phyloP scores from a whole-genome alignment of 495 filamentous ascomycete genomes.

The Chlorociboria aeruginascens region DNA sequence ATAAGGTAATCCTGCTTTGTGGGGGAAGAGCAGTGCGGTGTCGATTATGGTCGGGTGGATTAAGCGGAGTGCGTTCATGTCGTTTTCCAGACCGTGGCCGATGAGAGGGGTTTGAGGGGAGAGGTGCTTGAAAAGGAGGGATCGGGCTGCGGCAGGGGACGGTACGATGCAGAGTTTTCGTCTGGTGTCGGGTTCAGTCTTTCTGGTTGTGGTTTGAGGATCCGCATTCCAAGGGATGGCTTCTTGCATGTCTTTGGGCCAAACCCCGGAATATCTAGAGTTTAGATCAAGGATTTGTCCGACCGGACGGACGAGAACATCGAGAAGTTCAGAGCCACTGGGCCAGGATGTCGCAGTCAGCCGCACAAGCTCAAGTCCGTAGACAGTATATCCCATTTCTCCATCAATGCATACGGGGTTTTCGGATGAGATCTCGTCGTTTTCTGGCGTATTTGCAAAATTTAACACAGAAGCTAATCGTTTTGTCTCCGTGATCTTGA shows the following conservation, averaged over 20 bases:
- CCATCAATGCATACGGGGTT: constrained; percentile 74
- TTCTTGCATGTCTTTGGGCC: constrained; percentile 54
- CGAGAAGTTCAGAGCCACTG: constrained; percentile 55
- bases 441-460: constrained; percentile 63
- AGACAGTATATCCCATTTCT: constrained; percentile 90
- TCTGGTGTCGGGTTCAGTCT: constrained; percentile 2
- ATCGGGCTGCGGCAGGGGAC: constrained; percentile 58
- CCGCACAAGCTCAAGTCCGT: constrained; percentile 79
- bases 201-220: not conserved
- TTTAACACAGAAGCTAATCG: constrained; percentile 66
- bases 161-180: constrained; percentile 51
- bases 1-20: constrained; percentile 58
- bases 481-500: constrained; percentile 67
- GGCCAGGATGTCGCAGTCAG: constrained; percentile 85
- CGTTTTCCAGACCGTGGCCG: constrained; percentile 92
- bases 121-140: constrained; percentile 58
- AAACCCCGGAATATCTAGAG: constrained; percentile 77
- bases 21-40: constrained; percentile 74
- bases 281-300: constrained; percentile 86
- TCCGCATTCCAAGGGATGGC: constrained; percentile 46
- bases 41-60: constrained; percentile 80
- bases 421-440: constrained; percentile 30
- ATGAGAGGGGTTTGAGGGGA: constrained; percentile 68
- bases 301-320: constrained; percentile 74
- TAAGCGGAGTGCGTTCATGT: constrained; percentile 71